Conservation (phyloP, 2,329 filamentous ascomycete genomes). For the Penicillium sp. region DNA sequence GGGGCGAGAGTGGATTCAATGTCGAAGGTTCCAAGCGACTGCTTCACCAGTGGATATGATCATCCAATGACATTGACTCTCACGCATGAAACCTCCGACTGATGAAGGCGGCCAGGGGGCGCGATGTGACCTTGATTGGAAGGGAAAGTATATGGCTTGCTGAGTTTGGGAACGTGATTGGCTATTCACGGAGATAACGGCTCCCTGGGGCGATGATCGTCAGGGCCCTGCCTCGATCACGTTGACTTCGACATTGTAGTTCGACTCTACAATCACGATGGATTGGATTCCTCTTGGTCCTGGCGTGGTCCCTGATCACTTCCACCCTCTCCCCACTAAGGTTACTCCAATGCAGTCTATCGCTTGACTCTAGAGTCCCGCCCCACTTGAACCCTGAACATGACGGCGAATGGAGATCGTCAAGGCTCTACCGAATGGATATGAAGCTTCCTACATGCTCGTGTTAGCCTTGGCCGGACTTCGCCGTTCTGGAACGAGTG, state of each 20-base stretch:
- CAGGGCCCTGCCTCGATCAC: conserved; percentile 16
- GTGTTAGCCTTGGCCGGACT: conserved; percentile 20
- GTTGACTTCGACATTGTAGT: conserved; percentile 5
- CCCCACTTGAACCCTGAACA: conserved; percentile 4
- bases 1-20: neutral
- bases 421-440: conserved; percentile 20
- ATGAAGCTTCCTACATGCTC: conserved; percentile 11
- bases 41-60: conserved; percentile 3
- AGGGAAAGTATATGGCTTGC: conserved; percentile 13
- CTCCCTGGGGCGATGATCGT: conserved; percentile 18
- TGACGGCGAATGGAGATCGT: conserved; percentile 22
- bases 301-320: conserved; percentile 4
- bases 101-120: neutral
- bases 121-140: conserved; percentile 25
- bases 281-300: neutral
- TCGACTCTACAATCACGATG: neutral
- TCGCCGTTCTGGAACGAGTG: conserved; percentile 18
- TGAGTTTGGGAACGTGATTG: conserved; percentile 18
- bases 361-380: neutral
- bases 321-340: neutral
- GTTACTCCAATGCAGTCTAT: neutral
- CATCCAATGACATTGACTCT: conserved; percentile 14
- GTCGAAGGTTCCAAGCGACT: conserved; percentile 5
- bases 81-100: neutral
- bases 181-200: conserved; percentile 19